Conservation (phyloP, 2,329 filamentous ascomycete genomes). For the Phyllosticta capitalensis region DNA sequence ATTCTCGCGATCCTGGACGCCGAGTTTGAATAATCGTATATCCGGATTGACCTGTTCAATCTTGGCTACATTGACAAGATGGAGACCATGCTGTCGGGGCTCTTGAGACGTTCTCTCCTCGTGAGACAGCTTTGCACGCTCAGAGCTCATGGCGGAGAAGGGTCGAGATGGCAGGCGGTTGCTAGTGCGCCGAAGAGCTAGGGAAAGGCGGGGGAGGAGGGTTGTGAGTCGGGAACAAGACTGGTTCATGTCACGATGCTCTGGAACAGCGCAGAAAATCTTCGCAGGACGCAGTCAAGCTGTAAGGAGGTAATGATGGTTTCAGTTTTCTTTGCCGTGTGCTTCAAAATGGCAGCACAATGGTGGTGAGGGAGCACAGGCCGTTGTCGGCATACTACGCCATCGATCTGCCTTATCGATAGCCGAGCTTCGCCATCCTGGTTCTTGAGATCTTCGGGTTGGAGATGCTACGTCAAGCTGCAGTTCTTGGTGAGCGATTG, state of each 20-base stretch:
- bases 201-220: neutral
- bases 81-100: constrained; percentile 57
- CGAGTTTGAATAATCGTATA: constrained; percentile 59
- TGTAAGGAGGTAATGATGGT: no score
- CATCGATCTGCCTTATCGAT: neutral
- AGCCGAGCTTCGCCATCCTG: neutral
- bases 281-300: neutral
- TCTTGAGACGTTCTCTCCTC: constrained; percentile 65
- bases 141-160: neutral
- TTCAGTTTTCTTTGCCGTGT: neutral
- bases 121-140: constrained; percentile 36
- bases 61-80: constrained; percentile 50
- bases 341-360: neutral
- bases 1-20: constrained; percentile 40
- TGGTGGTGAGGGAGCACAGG: neutral
- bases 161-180: neutral
- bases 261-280: neutral
- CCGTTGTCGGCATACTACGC: neutral
- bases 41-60: constrained; percentile 57
- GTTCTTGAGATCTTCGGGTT: neutral
- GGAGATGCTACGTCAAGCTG: no score
- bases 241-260: neutral
- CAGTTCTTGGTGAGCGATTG: no score
- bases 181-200: neutral
- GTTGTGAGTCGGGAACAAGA: neutral